phyloP scores from a whole-genome alignment of 2,329 filamentous ascomycete genomes.

The Penicillium sp. region DNA sequence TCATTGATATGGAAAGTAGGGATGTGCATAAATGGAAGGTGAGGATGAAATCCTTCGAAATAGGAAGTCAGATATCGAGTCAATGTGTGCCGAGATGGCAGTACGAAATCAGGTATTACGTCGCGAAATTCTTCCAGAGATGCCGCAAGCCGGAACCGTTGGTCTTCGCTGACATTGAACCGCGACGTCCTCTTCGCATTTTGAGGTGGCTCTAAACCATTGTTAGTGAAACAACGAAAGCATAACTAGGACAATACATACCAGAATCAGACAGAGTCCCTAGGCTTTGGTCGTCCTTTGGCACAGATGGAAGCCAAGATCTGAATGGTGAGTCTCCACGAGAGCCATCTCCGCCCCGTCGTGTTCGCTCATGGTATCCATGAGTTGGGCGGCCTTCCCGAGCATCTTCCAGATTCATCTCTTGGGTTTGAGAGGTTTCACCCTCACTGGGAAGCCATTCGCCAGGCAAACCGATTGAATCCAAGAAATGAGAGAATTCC shows the following conservation, averaged over 20 bases:
- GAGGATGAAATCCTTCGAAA: constrained; percentile 61
- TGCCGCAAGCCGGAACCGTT: constrained; percentile 30
- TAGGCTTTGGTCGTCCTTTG: constrained; percentile 32
- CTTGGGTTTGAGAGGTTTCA: constrained; percentile 27
- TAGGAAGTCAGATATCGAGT: constrained; percentile 68
- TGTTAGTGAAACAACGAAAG: background rate
- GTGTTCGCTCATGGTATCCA: constrained; percentile 21
- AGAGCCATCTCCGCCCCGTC: constrained; percentile 23
- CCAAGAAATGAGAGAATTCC: constrained; percentile 37
- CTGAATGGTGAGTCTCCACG: constrained; percentile 34
- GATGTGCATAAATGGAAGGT: constrained; percentile 63
- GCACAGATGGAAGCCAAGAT: constrained; percentile 34
- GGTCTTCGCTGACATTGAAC: constrained; percentile 31
- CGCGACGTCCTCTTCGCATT: constrained; percentile 19
- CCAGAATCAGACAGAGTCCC: constrained; percentile 33
- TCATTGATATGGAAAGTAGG: constrained; percentile 62
- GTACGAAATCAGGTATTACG: constrained; percentile 51
- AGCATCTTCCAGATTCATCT: constrained; percentile 22
- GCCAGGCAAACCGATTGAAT: constrained; percentile 34
- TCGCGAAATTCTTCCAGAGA: constrained; percentile 32
- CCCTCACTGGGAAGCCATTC: constrained; percentile 33
- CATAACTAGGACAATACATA: constrained; percentile 5
- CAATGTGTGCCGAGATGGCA: constrained; percentile 66
- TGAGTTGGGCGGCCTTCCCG: constrained; percentile 21
- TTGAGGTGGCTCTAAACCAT: constrained; percentile 27